Conservation (phyloP, 1,284 basidiomycete species). For the Malassezia slooffiae region DNA sequence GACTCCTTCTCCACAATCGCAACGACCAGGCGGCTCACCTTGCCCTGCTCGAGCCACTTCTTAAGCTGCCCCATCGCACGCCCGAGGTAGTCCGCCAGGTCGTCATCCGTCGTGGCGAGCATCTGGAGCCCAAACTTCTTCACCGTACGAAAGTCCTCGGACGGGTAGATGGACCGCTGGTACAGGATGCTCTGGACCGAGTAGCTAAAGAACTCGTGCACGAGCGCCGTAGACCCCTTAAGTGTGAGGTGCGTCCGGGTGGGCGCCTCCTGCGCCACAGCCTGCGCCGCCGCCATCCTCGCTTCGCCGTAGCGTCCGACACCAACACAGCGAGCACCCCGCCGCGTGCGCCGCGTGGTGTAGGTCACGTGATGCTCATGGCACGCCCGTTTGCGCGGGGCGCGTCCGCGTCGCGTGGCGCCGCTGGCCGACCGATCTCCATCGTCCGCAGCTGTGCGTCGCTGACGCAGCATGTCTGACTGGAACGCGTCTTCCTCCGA, state of each 20-base stretch:
- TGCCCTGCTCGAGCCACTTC: conserved; percentile 75
- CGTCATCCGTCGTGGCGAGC: conserved; percentile 82
- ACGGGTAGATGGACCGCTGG: conserved; percentile 90
- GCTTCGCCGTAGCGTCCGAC: neutral
- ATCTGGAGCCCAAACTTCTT: conserved; percentile 97
- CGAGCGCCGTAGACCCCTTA: conserved; percentile 86
- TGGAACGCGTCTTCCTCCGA: neutral
- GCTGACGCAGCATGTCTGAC: conserved; percentile 8
- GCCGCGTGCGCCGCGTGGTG: neutral
- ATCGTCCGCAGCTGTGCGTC: neutral
- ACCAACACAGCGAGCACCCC: conserved; percentile 2
- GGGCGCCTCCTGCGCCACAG: conserved; percentile 18
- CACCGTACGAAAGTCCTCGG: conserved; percentile 68
- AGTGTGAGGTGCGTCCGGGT: conserved; percentile 54
- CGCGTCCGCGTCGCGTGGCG: conserved; percentile 2
- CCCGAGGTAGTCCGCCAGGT: conserved; percentile 79
- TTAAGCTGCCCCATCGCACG: conserved; percentile 68
- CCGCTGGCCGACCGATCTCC: neutral
- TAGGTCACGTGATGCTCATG: neutral
- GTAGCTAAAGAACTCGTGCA: conserved; percentile 98
- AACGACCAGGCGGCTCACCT: conserved; percentile 81
- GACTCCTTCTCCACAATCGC: conserved; percentile 93
- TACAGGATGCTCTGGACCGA: conserved; percentile 73
- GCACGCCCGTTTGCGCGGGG: neutral
- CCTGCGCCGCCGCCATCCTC: conserved; percentile 10